A percentile compares a stretch with the other conserved stretches of the same genome.
Conservation (phyloP, 2,329 filamentous ascomycete species). For the Neophaeococcomyces mojaviensis region DNA sequence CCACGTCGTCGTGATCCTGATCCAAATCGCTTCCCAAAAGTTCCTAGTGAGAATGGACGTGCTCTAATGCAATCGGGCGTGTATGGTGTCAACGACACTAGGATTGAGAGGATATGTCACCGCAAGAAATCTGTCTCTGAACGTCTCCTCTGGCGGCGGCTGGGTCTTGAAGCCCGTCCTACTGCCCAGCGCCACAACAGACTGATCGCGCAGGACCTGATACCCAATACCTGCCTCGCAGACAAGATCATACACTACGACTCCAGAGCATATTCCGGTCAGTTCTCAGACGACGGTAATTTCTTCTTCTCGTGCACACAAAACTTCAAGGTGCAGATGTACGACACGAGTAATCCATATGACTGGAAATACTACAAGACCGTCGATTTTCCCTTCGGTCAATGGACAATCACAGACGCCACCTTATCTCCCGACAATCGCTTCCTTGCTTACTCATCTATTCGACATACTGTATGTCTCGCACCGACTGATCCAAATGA, state of each 20-base stretch:
- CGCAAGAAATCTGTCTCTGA: constrained; percentile 56
- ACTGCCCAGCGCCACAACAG: constrained; percentile 55
- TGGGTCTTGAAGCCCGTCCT: constrained; percentile 58
- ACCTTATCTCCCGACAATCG: constrained; percentile 85
- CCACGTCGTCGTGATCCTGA: constrained; percentile 39
- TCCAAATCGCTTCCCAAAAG: constrained; percentile 62
- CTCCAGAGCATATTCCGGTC: constrained; percentile 81
- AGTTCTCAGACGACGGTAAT: constrained; percentile 94
- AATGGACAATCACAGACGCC: constrained; percentile 95
- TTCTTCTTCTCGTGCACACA: constrained; percentile 92
- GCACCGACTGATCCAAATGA: constrained; percentile 81
- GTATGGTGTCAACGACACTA: constrained; percentile 64
- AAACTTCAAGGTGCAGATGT: constrained; percentile 93
- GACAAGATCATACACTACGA: constrained; percentile 87
- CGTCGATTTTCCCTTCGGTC: constrained; percentile 72
- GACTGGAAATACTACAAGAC: constrained; percentile 95
- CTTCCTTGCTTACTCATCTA: constrained; percentile 85
- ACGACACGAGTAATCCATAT: constrained; percentile 92
- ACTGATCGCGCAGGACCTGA: constrained; percentile 62
- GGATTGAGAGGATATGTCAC: constrained; percentile 44
- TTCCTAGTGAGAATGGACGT: constrained; percentile 69
- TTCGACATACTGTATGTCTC: constrained; percentile 74
- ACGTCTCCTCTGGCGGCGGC: constrained; percentile 70
- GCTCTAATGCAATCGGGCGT: constrained; percentile 74
- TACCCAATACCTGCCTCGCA: constrained; percentile 62